These are phyloP conservation scores for Prunus davidiana DNA, from an alignment of 306 rosid species.

Conservation along the genomic window DNA sequence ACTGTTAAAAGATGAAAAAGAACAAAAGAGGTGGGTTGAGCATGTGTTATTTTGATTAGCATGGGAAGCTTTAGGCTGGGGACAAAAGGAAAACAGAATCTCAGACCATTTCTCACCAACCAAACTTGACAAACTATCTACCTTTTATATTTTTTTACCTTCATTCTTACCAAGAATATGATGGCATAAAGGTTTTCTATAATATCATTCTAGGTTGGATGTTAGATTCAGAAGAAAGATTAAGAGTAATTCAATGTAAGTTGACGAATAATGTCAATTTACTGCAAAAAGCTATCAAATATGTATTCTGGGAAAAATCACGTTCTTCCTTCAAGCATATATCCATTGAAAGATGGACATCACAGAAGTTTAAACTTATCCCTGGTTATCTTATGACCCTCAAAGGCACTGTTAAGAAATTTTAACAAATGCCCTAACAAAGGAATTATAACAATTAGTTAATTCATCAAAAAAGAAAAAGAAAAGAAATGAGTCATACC, in stretches of 20 bases:
- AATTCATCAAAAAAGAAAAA: conserved; percentile 1
- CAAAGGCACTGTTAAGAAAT: background rate
- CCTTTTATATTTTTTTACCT: background rate
- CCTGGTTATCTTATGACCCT: background rate
- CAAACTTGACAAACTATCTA: conserved; percentile 9
- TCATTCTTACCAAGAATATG: background rate
- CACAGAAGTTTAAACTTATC: background rate
- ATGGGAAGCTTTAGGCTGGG: background rate
- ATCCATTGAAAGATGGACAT: background rate
- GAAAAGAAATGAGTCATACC: conserved; percentile 51
- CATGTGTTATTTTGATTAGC: conserved; percentile 1
- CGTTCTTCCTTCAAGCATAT: background rate
- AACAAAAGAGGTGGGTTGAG: background rate
- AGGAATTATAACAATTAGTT: background rate
- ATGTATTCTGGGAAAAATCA: background rate
- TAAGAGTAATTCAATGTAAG: background rate
- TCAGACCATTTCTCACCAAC: background rate
- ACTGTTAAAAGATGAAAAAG: background rate
- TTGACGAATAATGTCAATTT: background rate
- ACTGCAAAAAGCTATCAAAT: background rate
- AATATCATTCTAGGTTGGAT: background rate
- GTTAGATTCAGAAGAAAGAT: background rate
- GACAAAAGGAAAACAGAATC: background rate
- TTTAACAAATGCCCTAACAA: background rate
- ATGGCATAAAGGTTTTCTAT: background rate